Evolutionary conservation across 257 asterid genomes (phyloP).

Genomic region (Jacaranda mimosifolia): DNA sequence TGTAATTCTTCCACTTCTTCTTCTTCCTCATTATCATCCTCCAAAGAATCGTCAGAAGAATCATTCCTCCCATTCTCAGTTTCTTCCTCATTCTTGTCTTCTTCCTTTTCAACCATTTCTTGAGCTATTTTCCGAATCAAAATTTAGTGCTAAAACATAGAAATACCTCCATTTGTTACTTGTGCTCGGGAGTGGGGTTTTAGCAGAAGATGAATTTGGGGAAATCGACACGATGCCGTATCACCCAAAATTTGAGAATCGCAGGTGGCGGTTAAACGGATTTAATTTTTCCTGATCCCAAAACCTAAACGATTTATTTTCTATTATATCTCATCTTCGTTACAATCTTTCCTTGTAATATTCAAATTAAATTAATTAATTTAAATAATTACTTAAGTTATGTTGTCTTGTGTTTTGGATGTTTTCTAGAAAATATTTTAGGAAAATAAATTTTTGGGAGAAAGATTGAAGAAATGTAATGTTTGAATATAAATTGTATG

Average conservation of each 20-base stretch:
- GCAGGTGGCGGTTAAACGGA: conserved; percentile 37
- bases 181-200: conserved; percentile 41
- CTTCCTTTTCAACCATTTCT: conserved; percentile 43
- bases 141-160: conserved; percentile 19
- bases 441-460: too few relatives aligned
- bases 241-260: neutral
- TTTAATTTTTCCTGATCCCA: conserved; percentile 6
- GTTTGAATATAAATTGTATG: too few relatives aligned
- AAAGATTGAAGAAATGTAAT: too few relatives aligned
- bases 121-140: conserved; percentile 24
- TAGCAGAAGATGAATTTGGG: conserved; percentile 33
- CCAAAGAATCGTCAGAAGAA: conserved; percentile 53
- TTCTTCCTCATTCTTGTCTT: conserved; percentile 41
- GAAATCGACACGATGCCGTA: conserved; percentile 37
- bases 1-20: conserved; percentile 47
- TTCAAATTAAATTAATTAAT: neutral
- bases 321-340: neutral
- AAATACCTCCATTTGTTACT: neutral
- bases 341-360: neutral
- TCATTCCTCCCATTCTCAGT: conserved; percentile 38
- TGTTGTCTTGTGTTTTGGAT: too few relatives aligned
- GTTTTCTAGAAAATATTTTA: too few relatives aligned
- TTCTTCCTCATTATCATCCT: conserved; percentile 40
- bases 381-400: neutral
- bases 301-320: neutral